phyloP scores from a whole-genome alignment of 169 alveolate species.

The Eimeria nieschulzi region DNA sequence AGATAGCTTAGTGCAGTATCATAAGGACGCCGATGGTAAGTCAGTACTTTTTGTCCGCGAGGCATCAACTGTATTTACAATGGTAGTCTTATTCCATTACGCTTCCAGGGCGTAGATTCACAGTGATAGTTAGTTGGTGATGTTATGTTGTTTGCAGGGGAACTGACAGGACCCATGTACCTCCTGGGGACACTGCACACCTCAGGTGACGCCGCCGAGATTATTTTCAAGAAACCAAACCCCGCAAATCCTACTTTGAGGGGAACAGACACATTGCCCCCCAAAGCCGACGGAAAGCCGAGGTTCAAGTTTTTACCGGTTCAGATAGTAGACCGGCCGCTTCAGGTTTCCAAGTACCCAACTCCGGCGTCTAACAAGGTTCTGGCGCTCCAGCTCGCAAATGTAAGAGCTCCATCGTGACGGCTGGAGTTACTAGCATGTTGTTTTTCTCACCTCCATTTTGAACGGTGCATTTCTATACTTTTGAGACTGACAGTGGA shows the following conservation, averaged over 20 bases:
- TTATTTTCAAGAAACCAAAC: constrained; percentile 16
- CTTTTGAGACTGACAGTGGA: too few species aligned
- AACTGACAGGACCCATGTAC: constrained; percentile 51
- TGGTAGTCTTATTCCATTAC: too few species aligned
- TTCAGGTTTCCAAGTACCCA: constrained; percentile 9
- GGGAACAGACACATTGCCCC: constrained; percentile 53
- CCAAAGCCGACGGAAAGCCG: constrained; percentile 25
- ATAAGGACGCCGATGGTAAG: constrained; percentile 47
- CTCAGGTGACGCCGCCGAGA: constrained; percentile 42
- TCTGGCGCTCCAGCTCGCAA: constrained; percentile 61
- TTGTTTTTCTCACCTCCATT: too few species aligned
- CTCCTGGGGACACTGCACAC: constrained; percentile 66
- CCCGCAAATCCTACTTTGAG: constrained; percentile 36
- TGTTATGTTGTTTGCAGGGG: constrained; percentile 18
- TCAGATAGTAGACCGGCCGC: constrained; percentile 46
- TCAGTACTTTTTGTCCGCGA: too few species aligned
- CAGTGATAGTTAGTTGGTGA: too few species aligned
- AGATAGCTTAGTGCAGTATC: constrained; percentile 52
- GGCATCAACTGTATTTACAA: too few species aligned
- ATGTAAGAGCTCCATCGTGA: constrained; percentile 27
- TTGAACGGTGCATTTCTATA: too few species aligned
- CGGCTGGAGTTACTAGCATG: background rate
- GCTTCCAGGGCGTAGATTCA: too few species aligned
- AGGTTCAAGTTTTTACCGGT: constrained; percentile 65
- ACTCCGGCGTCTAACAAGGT: constrained; percentile 29